These are phyloP conservation scores for Pseudozyma tsukubaensis DNA, from an alignment of 1,284 basidiomycete genomes.

Conservation along the genomic window DNA sequence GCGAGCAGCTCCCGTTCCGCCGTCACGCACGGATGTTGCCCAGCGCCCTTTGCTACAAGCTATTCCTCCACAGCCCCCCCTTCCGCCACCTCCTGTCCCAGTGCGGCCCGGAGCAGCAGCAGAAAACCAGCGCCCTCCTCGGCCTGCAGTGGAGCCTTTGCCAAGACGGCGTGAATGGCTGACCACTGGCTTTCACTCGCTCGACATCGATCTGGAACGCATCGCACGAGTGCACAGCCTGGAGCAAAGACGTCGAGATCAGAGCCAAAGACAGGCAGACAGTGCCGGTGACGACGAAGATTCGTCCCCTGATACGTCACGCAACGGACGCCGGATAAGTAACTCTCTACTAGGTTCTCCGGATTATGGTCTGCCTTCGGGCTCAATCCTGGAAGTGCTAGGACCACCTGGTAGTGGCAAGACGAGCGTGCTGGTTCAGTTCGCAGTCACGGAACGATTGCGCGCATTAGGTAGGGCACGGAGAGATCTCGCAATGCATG, in stretches of 20 bases:
- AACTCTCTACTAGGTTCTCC: slow-evolving; percentile 3
- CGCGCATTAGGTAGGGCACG: slow-evolving; percentile 28
- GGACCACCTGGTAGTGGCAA: slow-evolving; percentile 47
- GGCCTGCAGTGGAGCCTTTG: slow-evolving; percentile 9
- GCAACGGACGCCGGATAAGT: neutral
- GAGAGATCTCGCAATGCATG: slow-evolving; percentile 1
- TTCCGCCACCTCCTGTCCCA: slow-evolving; percentile 1
- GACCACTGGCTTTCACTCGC: slow-evolving; percentile 28
- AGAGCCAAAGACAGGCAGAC: neutral
- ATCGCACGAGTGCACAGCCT: slow-evolving; percentile 21
- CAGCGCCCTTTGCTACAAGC: slow-evolving; percentile 24
- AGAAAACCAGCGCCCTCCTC: neutral
- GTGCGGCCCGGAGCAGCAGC: neutral
- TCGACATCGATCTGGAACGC: slow-evolving; percentile 38
- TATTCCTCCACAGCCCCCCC: slow-evolving; percentile 25
- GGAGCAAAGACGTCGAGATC: slow-evolving; percentile 14
- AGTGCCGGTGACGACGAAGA: neutral
- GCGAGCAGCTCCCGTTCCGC: neutral
- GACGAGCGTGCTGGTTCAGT: slow-evolving; percentile 27
- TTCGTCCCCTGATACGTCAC: neutral
- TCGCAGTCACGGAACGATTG: slow-evolving; percentile 36
- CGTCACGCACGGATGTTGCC: neutral
- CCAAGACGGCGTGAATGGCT: slow-evolving; percentile 8
- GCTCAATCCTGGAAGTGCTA: slow-evolving; percentile 37
- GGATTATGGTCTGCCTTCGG: slow-evolving; percentile 35